phyloP scores from a whole-genome alignment of 345 rosid genomes.

The Trapa incisa region DNA sequence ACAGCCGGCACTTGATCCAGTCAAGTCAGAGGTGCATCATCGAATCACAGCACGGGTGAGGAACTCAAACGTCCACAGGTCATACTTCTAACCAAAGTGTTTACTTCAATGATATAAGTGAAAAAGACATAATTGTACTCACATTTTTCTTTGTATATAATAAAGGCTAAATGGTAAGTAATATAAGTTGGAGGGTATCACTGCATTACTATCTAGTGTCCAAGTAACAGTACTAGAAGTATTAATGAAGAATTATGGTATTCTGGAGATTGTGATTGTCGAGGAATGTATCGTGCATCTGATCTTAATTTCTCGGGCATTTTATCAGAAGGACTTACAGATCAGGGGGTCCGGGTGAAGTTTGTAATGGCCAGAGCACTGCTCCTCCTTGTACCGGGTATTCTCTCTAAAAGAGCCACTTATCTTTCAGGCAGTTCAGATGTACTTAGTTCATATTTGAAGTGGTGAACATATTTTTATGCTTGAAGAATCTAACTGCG shows the following conservation, averaged over 20 bases:
- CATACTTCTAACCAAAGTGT: conserved; percentile 2
- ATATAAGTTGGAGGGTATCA: too few relatives aligned
- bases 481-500: conserved; percentile 8
- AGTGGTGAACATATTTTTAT: neutral
- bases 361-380: conserved; percentile 34
- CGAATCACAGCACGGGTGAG: conserved; percentile 50
- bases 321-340: conserved; percentile 47
- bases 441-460: neutral
- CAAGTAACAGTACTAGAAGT: neutral
- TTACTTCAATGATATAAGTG: neutral
- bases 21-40: conserved; percentile 54
- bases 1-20: conserved; percentile 51
- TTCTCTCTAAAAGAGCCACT: neutral
- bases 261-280: neutral
- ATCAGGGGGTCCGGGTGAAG: conserved; percentile 20
- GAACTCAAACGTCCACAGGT: conserved; percentile 55
- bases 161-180: too few relatives aligned
- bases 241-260: neutral
- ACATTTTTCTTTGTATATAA: too few relatives aligned
- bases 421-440: neutral
- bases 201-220: too few relatives aligned
- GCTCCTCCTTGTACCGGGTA: conserved; percentile 74
- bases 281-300: conserved; percentile 1
- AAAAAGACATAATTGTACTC: too few relatives aligned
- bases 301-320: conserved; percentile 4